Percentiles rank a stretch among this genome's conserved stretches.
phyloP scores from a whole-genome alignment of 164 flowering plant genomes.

The Vitis amurensis region DNA sequence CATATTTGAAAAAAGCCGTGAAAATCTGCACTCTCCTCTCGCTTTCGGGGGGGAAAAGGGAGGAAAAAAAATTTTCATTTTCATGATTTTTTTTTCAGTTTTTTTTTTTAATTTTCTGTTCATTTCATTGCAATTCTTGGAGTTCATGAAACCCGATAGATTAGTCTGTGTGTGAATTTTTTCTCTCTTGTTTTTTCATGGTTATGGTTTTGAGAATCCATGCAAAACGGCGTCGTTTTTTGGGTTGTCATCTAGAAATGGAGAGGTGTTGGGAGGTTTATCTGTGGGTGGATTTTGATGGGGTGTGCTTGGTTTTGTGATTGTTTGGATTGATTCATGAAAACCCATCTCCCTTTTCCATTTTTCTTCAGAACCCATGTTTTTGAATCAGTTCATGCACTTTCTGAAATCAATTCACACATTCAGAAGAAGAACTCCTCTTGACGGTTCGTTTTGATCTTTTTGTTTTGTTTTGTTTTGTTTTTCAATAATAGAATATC shows the following conservation, averaged over 20 bases:
- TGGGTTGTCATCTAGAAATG: not conserved
- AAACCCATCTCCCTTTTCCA: conserved; percentile 27
- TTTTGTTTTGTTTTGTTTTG: not conserved
- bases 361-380: conserved; percentile 45
- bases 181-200: not conserved
- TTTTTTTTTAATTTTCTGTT: not conserved
- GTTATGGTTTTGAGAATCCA: not conserved
- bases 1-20: conserved; percentile 14
- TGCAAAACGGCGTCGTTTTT: not conserved
- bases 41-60: not conserved
- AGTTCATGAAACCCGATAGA: conserved; percentile 5
- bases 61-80: conserved; percentile 6
- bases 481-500: too few relatives aligned
- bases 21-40: conserved; percentile 12
- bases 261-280: not conserved
- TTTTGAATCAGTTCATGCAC: conserved; percentile 63
- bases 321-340: conserved; percentile 27
- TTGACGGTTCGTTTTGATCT: conserved; percentile 23
- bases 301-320: conserved; percentile 2
- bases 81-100: not conserved
- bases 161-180: not conserved
- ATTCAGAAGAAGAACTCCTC: conserved; percentile 46
- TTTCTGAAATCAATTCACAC: conserved; percentile 62
- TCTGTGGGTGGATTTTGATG: not conserved
- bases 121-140: conserved; percentile 7